Conservation (phyloP, 495 filamentous ascomycete genomes). For the Lasiosphaeris hirsuta region DNA sequence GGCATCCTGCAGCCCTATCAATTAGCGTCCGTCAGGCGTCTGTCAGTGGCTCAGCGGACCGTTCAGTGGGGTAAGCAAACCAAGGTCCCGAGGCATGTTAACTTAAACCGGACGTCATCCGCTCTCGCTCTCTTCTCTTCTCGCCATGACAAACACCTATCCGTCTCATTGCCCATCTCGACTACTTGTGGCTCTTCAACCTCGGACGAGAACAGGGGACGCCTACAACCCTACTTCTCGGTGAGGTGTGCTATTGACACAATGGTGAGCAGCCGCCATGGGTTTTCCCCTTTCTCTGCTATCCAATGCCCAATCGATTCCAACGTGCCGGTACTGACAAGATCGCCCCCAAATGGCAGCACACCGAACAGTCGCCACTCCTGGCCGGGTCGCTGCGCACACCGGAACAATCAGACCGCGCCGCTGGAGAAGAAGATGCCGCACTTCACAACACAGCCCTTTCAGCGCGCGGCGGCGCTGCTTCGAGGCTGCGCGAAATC, state of each 20-base stretch:
- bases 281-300: no score
- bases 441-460: conserved; percentile 20
- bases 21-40: background rate
- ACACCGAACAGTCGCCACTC: conserved; percentile 32
- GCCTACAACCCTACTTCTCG: background rate
- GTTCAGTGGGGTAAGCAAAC: no score
- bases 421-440: conserved; percentile 31
- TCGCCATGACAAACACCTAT: background rate
- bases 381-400: conserved; percentile 22
- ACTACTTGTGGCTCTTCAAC: no score
- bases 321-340: background rate
- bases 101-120: conserved; percentile 23
- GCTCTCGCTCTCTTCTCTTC: background rate
- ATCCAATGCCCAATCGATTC: no score
- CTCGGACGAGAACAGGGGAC: no score
- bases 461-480: background rate
- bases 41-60: background rate
- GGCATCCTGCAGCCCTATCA: conserved; percentile 10
- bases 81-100: background rate
- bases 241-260: background rate
- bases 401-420: conserved; percentile 23
- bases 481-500: conserved; percentile 48
- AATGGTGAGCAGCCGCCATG: conserved; percentile 12
- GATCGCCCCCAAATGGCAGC: background rate
- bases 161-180: background rate